Evolutionary conservation across 805 yeast genomes (phyloP).

Genomic region (Cyberlindnera suaveolens): DNA sequence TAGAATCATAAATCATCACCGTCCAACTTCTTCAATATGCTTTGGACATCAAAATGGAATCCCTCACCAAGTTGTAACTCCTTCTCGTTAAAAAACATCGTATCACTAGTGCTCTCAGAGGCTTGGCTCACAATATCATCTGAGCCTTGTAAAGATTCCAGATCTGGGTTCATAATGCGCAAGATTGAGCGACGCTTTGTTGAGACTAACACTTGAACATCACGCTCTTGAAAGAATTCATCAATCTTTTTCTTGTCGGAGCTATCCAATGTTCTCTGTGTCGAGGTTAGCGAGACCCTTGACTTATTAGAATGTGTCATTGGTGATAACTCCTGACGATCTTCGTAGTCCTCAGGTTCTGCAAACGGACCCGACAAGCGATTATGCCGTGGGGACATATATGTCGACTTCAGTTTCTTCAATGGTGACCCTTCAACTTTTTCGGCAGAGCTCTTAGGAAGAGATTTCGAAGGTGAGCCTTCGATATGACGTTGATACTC

Average conservation of each 20-base stretch:
- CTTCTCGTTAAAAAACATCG: background rate
- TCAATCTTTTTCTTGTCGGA: slow-evolving; percentile 27
- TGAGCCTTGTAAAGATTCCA: slow-evolving; percentile 6
- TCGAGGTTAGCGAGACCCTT: slow-evolving; percentile 5
- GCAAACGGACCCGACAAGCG: slow-evolving; percentile 12
- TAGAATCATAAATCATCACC: background rate
- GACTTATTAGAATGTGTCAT: slow-evolving; percentile 10
- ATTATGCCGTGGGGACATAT: no score
- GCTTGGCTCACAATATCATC: slow-evolving; percentile 9
- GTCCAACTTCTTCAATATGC: background rate
- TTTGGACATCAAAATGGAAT: background rate
- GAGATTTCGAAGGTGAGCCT: background rate
- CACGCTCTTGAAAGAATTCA: slow-evolving; percentile 42
- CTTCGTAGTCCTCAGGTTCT: slow-evolving; percentile 21
- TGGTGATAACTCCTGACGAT: slow-evolving; percentile 14
- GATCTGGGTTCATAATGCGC: slow-evolving; percentile 58
- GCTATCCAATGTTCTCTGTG: background rate
- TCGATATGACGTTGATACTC: slow-evolving; percentile 7
- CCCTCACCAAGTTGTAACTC: background rate
- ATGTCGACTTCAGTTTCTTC: background rate
- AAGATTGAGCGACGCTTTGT: slow-evolving; percentile 55
- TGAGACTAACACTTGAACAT: slow-evolving; percentile 68
- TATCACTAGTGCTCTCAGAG: background rate
- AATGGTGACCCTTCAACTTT: background rate
- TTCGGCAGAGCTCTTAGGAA: background rate